Evolutionary conservation across 2,329 filamentous ascomycete species (phyloP), one percentile per base, ranked within the genome.

Genomic region (Camptophora hylomeconis): DNA sequence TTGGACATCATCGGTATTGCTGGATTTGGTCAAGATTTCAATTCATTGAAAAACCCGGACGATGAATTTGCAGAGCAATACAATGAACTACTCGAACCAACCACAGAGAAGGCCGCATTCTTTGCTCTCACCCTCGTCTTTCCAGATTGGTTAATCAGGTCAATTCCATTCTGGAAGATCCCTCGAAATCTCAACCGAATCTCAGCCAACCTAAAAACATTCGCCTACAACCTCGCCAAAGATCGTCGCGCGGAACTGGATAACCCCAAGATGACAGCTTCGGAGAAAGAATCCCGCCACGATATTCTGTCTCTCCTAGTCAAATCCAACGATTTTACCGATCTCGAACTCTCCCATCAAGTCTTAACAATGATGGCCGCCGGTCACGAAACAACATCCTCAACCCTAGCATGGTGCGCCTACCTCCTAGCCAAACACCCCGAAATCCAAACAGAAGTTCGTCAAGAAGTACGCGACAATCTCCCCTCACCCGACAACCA

Each of bases 341-440:
- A 58, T 12, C 46, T 50, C 2, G 50, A 54, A 24, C 36, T 59
- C n/a, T 51, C 56, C 2, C 52, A 58, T 30, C 55, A 58, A 31
- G 51, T 58, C 49, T 37, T 58, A 37, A 58, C 54, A 0, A 57
- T 58, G 28, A 37, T 58, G 3, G 53, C 53, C n/a, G 55, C 55
- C n/a, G 26, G 76, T 13, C 81, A 87, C 51, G 80, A 87, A 55
- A 87, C 81, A 1, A 86, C 80, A 0, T 72, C 81, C 1, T 68
- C 74, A 1, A 67, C 80, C 11, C 63, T 89, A 48, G 78, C 75
- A n/a, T 87, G 80, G 78, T 69, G 75, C 3, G 54, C 74, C 5
- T 80, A 83, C 47, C 58, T 76, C 23, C 66, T 89, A n/a, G 70
- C 70, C 42, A 62, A 64, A 12, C 54, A 82, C 42, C 74, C 71